Base-by-base conservation (phyloP, 352 stramenopile genomes). In the Pythium inflatum region DNA sequence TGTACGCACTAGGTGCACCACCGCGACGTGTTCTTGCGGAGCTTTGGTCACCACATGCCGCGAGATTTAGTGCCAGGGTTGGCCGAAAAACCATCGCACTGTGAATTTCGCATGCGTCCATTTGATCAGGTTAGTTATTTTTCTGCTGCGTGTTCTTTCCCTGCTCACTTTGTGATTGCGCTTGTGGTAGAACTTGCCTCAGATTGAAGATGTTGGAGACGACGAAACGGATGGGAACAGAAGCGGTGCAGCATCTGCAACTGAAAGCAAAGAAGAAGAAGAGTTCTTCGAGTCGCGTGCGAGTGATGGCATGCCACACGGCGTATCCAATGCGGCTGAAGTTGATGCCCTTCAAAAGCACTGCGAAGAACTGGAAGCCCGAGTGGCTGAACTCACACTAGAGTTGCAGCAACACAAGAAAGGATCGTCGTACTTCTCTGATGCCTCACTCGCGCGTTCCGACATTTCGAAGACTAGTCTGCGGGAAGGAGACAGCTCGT, bases 81-180 rank as follows among this genome's bases (percentile, higher is more conserved):
- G 24, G 88, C 86, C 1, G 89, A 96, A 65, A 96, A 96, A 53
- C 89, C 89, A 5, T 95, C 89, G 45, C 89, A 96, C 67, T 96
- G 89, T 66, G 88, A 94, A 51, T 93, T 96, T 55, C 83, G 87
- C 9, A 96, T 94, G 87, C 77, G 87, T 16, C 89, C 89, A 27
- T 96, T 93, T 73, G 89, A 96, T 56, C 87, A 85, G 66, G 76
- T 83, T 43, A 16, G 36, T 43, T 9, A 16, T 9, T 9, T 43
- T 43, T 9, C 36, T 43, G 9, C 36, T 16, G 36, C 16, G 9
- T 43, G 36, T 43, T 9, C 16, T 43, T 16, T 16, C 9, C 36
- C 16, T 16, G 9, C 36, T 43, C 36, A 43, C 36, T 16, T 43
- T 43, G 9, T 16, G 16, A 16, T 43, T 16, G 9, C 16, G 36